Conservation (phyloP, 1,139 yeast genomes). For the Blastobotrys niveus region DNA sequence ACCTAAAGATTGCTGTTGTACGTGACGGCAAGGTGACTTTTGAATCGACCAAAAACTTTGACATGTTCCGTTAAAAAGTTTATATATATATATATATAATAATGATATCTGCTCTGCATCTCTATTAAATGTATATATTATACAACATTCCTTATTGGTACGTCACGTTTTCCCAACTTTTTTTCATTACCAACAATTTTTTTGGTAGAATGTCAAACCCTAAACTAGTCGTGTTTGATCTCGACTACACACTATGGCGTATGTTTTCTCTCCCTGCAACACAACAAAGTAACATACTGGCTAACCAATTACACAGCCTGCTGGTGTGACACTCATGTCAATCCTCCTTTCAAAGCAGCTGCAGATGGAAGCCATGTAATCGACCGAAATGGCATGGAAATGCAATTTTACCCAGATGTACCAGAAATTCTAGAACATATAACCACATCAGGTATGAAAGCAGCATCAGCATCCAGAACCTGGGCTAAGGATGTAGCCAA, state of each 20-base stretch:
- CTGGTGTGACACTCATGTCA: conserved; percentile 65
- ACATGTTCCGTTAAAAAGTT: conserved; percentile 5
- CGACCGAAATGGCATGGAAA: conserved; percentile 46
- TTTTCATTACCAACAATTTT: background rate
- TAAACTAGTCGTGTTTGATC: conserved; percentile 36
- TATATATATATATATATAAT: too few species aligned
- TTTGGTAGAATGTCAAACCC: conserved; percentile 1
- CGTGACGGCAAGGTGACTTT: conserved; percentile 26
- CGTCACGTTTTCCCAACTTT: conserved; percentile 1
- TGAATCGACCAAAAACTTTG: conserved; percentile 20
- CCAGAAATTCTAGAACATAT: conserved; percentile 45
- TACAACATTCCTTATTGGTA: too few species aligned
- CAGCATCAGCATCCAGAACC: conserved; percentile 66
- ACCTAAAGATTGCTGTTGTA: conserved; percentile 27
- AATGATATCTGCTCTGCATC: too few species aligned
- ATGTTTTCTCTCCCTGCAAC: conserved; percentile 18
- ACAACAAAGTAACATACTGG: background rate
- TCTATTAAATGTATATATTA: too few species aligned
- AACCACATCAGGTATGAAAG: conserved; percentile 38
- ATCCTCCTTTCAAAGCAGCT: conserved; percentile 41
- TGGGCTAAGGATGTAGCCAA: conserved; percentile 58
- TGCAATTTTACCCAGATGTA: conserved; percentile 57
- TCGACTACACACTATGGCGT: conserved; percentile 78
- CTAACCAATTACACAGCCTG: conserved; percentile 24
- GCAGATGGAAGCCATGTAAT: conserved; percentile 29